Base-by-base conservation (phyloP, 2,329 filamentous ascomycete genomes). In the Ceratocystis colombiana region DNA sequence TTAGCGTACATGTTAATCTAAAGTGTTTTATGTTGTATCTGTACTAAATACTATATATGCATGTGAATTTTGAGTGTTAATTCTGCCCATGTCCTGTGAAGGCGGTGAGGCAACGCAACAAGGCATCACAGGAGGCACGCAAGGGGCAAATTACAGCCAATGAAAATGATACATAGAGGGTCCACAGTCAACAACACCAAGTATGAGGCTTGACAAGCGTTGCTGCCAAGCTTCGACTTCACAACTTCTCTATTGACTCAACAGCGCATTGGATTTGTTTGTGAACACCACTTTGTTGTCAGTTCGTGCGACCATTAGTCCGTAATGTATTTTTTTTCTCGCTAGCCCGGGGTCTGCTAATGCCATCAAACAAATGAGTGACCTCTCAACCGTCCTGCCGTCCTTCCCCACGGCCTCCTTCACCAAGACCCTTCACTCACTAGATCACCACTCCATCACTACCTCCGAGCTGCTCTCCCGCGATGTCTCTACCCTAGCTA, bases 381-480 rank as follows among this genome's bases (percentile, higher is more conserved):
- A 97, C 83, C 85, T 97, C 73, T 82, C 87, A 73, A 83, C 84
- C 73, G 84, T 95, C 74, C 83, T 96, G 70, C 91, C 93, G 72
- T 82, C 85, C 76, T 95, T 96, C 63, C 68, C 81, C 83, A 70
- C 80, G 83, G 73, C 81, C 82, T 33, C 44, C 69, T 93, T 88
- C 77, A 80, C 86, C 53, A 85, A 88, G 72, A 85, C 96, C 61
- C 77, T 96, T 41, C 87, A 89, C 2, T 84, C 85, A 25, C 83
- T 97, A 66, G 93, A 97, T 77, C 84, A 84, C 74, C 85, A 89
- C 71, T 80, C 81, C 64, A 79, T 99, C 73, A 88, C 88, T 30
- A 89, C 88, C 41, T 86, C 85, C 71, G 94, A 99, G 74, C 82
- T 99, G 62, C 81, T 99, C 71, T 89, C 89, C 2, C 85, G 95